Evolutionary conservation across 2,329 filamentous ascomycete genomes (phyloP).

Genomic region (Botrytis elliptica): DNA sequence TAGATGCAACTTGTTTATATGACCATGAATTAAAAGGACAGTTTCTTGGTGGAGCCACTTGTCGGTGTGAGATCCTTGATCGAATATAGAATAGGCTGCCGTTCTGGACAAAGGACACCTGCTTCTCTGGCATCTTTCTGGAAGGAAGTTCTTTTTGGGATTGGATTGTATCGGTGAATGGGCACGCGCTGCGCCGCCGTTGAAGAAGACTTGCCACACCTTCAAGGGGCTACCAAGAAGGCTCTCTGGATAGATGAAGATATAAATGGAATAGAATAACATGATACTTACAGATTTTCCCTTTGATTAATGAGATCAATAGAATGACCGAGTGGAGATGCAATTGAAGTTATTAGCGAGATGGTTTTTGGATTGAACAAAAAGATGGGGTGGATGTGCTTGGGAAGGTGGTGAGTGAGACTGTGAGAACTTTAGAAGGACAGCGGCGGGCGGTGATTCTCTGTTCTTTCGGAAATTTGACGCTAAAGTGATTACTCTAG

Average conservation of each 20-base stretch:
- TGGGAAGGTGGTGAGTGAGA: slow-evolving; percentile 15
- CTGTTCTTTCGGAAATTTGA: slow-evolving; percentile 22
- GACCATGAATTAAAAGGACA: slow-evolving; percentile 30
- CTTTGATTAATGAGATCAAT: slow-evolving; percentile 27
- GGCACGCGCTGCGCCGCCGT: slow-evolving; percentile 16
- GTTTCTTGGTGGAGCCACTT: slow-evolving; percentile 27
- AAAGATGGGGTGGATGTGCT: slow-evolving; percentile 20
- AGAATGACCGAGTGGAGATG: slow-evolving; percentile 36
- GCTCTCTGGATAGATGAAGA: background rate
- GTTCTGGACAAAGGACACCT: slow-evolving; percentile 23
- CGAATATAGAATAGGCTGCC: slow-evolving; percentile 31
- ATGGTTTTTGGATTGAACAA: slow-evolving; percentile 22
- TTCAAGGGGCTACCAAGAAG: slow-evolving; percentile 15
- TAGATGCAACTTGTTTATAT: slow-evolving; percentile 27
- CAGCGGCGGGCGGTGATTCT: slow-evolving; percentile 28
- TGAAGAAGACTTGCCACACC: slow-evolving; percentile 20
- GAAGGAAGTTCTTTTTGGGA: background rate
- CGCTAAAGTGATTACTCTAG: slow-evolving; percentile 18
- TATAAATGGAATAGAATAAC: slow-evolving; percentile 17
- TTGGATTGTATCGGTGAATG: slow-evolving; percentile 24
- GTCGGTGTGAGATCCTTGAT: slow-evolving; percentile 24
- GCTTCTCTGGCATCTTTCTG: slow-evolving; percentile 1
- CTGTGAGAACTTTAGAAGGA: slow-evolving; percentile 25
- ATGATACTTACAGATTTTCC: slow-evolving; percentile 33
- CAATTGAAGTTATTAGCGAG: slow-evolving; percentile 23